Base-by-base conservation (phyloP, 1,284 basidiomycete species). In the Puccinia novopanici region DNA sequence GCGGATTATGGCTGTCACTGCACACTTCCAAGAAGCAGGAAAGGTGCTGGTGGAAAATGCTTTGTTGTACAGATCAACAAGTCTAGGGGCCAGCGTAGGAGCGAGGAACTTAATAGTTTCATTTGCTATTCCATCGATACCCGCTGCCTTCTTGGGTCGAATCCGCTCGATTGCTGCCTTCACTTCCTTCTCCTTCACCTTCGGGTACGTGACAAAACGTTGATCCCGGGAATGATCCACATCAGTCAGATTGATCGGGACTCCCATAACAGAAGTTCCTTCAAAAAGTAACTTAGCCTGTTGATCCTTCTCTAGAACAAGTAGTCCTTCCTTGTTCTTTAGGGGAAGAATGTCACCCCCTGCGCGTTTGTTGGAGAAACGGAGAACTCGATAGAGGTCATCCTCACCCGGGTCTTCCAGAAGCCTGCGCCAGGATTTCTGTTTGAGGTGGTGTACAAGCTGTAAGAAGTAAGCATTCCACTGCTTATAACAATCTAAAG, bases 401-500 rank as follows among this genome's bases (percentile, higher is more conserved):
- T 22, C 40, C 17, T 17, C 61, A 40, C 3, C 61, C 19, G 34
- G 61, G 30, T 65, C 22, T 50, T 57, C 48, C 34, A 75, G 42
- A 24, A 75, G 59, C 13, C 34, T 9, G 24, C 42, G n/a, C 74
- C 74, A 75, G 59, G n/a, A n/a, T 6, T 48, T 12, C n/a, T n/a
- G n/a, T n/a, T n/a, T n/a, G n/a, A n/a, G n/a, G n/a, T n/a, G n/a
- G n/a, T n/a, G n/a, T n/a, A n/a, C n/a, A n/a, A n/a, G n/a, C n/a
- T n/a, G n/a, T n/a, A n/a, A n/a, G n/a, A n/a, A n/a, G n/a, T n/a
- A n/a, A n/a, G n/a, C n/a, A n/a, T n/a, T n/a, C n/a, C n/a, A n/a
- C n/a, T n/a, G n/a, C n/a, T n/a, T n/a, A 48, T 75, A 75, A 4
- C 57, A 61, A 40, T 57, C 40, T 22, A 15, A 30, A 13, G 74